Evolutionary conservation across 768 basidiomycete genomes (phyloP).

Genomic region (Mycena epipterygia): DNA sequence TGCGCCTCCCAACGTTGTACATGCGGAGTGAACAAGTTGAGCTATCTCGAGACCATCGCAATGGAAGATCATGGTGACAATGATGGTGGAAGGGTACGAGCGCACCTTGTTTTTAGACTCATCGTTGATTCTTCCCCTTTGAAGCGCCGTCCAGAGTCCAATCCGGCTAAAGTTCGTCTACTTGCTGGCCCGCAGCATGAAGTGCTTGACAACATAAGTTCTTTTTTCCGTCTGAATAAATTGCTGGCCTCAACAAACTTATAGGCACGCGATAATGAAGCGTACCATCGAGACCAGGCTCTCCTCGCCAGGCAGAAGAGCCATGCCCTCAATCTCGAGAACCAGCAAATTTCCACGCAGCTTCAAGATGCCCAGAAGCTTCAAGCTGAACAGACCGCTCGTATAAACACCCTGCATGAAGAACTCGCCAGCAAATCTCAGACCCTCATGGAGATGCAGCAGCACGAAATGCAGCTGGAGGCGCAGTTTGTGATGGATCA

Average conservation of each 20-base stretch:
- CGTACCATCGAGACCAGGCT: slow-evolving; percentile 17
- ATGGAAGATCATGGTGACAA: background rate
- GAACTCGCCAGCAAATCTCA: background rate
- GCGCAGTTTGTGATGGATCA: slow-evolving; percentile 23
- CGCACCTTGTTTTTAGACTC: slow-evolving; percentile 2
- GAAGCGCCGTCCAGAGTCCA: slow-evolving; percentile 4
- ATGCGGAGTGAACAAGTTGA: slow-evolving; percentile 22
- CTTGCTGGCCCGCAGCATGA: slow-evolving; percentile 12
- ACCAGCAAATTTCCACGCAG: slow-evolving; percentile 1
- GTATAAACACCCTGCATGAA: slow-evolving; percentile 4
- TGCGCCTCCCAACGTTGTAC: slow-evolving; percentile 24
- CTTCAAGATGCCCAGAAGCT: slow-evolving; percentile 12
- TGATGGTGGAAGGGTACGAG: slow-evolving; percentile 9
- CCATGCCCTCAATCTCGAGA: background rate
- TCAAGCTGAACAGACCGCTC: background rate
- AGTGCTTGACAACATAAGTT: background rate
- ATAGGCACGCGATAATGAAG: slow-evolving; percentile 1
- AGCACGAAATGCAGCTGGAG: slow-evolving; percentile 19
- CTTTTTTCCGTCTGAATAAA: slow-evolving; percentile 6
- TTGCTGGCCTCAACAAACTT: background rate
- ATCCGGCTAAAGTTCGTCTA: slow-evolving; percentile 3
- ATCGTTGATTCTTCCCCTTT: slow-evolving; percentile 6
- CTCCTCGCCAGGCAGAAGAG: background rate
- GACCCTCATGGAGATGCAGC: slow-evolving; percentile 8
- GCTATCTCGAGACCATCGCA: background rate